Conservation (phyloP, 2,329 filamentous ascomycete genomes). For the Escovopsis sp. region DNA sequence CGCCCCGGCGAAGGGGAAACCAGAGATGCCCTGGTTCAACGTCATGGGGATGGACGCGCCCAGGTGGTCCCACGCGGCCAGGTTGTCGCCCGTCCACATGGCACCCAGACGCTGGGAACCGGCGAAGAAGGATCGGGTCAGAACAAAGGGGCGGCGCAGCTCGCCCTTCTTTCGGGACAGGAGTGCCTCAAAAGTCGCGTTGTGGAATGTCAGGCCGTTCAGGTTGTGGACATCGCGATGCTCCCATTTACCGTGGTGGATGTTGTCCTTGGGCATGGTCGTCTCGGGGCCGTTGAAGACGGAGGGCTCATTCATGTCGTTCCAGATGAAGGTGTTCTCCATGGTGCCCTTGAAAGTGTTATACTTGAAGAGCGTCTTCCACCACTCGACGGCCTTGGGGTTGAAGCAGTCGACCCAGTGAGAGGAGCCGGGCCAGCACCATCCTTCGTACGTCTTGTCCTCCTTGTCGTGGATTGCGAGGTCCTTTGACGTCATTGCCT, state of each 20-base stretch:
- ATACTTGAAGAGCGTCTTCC: conserved; percentile 78
- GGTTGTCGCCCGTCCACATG: conserved; percentile 99
- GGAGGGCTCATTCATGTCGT: conserved; percentile 98
- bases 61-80: conserved; percentile 82
- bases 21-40: conserved; percentile 79
- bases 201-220: conserved; percentile 89
- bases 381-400: conserved; percentile 82
- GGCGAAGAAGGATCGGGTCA: conserved; percentile 85
- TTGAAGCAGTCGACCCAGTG: conserved; percentile 96
- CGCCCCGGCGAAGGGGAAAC: conserved; percentile 86
- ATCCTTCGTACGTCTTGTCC: conserved; percentile 77
- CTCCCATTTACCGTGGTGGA: conserved; percentile 86
- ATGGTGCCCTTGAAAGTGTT: conserved; percentile 74
- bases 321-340: conserved; percentile 89
- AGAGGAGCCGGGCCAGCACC: conserved; percentile 97
- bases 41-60: conserved; percentile 88
- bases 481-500: conserved; percentile 71
- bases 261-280: conserved; percentile 97
- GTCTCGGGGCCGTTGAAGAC: conserved; percentile 98
- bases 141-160: conserved; percentile 71
- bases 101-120: conserved; percentile 81
- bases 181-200: conserved; percentile 79
- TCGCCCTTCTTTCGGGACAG: conserved; percentile 77
- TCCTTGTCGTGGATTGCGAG: conserved; percentile 85
- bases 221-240: conserved; percentile 94